phyloP scores from a whole-genome alignment of 2,329 filamentous ascomycete species.

The Aspergillus bombycis region DNA sequence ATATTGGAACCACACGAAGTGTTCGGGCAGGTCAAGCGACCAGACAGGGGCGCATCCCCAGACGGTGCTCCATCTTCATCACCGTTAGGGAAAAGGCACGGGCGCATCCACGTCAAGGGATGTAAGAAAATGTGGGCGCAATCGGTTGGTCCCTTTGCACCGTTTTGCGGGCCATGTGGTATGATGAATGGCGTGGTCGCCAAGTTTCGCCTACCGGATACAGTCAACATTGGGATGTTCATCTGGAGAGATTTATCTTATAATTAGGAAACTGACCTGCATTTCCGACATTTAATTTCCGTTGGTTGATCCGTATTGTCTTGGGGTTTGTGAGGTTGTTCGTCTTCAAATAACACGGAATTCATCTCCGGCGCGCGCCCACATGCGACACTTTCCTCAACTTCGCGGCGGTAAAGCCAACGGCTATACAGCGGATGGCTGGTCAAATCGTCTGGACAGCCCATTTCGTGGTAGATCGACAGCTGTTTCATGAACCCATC shows the following conservation, averaged over 20 bases:
- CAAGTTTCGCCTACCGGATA: slow-evolving; percentile 55
- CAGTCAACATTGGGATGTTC: slow-evolving; percentile 13
- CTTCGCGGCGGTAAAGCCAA: slow-evolving; percentile 69
- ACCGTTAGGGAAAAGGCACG: slow-evolving; percentile 61
- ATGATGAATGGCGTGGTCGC: slow-evolving; percentile 70
- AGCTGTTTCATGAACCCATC: slow-evolving; percentile 89
- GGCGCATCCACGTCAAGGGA: slow-evolving; percentile 92
- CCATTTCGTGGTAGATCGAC: slow-evolving; percentile 84
- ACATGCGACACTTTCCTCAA: slow-evolving; percentile 69
- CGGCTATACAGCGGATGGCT: slow-evolving; percentile 77
- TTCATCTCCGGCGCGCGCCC: slow-evolving; percentile 76
- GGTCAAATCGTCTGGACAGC: slow-evolving; percentile 71
- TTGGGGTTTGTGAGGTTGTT: slow-evolving; percentile 43
- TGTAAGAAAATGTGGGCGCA: slow-evolving; percentile 92
- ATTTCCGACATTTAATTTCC: slow-evolving; percentile 90
- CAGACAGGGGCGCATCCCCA: slow-evolving; percentile 78
- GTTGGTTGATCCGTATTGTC: slow-evolving; percentile 28
- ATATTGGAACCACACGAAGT: slow-evolving; percentile 77
- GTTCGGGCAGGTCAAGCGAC: slow-evolving; percentile 81
- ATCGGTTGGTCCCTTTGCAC: slow-evolving; percentile 31
- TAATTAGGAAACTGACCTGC: slow-evolving; percentile 62
- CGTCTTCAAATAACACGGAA: slow-evolving; percentile 73
- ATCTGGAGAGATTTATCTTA: not conserved
- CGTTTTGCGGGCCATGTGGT: slow-evolving; percentile 55
- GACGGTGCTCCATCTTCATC: slow-evolving; percentile 25